Evolutionary conservation across 805 yeast species (phyloP).

Genomic region (Vanderwaltozyma verrucispora): DNA sequence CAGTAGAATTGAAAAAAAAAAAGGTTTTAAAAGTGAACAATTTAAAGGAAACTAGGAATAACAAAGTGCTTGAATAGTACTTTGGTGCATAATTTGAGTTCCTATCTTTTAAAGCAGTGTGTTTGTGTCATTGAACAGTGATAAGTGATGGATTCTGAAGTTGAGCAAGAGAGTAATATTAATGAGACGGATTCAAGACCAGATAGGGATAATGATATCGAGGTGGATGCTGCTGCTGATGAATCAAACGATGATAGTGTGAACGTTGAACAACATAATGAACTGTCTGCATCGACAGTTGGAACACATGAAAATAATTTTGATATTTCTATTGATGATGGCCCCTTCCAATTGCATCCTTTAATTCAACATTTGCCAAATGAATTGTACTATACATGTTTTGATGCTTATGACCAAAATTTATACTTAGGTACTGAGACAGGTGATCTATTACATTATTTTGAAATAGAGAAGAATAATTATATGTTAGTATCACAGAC

Average conservation of each 20-base stretch:
- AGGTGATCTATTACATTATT: conserved; percentile 27
- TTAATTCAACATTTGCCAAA: conserved; percentile 20
- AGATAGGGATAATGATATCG: not conserved
- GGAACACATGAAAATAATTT: not conserved
- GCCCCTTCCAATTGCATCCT: conserved; percentile 15
- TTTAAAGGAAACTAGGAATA: too few relatives aligned
- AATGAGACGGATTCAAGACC: too few relatives aligned
- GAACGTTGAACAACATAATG: not conserved
- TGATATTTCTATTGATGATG: conserved; percentile 5
- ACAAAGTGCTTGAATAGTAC: too few relatives aligned
- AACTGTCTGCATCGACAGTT: not conserved
- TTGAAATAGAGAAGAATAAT: conserved; percentile 24
- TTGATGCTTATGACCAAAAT: conserved; percentile 24
- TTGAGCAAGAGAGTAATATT: too few relatives aligned
- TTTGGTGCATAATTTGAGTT: too few relatives aligned
- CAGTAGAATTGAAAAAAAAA: too few relatives aligned
- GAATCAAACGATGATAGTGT: not conserved
- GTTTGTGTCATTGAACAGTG: too few relatives aligned
- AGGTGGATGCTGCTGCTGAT: too few relatives aligned
- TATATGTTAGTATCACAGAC: conserved; percentile 25
- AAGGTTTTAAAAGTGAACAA: too few relatives aligned
- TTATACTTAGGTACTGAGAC: conserved; percentile 23
- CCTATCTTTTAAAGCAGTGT: too few relatives aligned
- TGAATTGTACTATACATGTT: conserved; percentile 16
- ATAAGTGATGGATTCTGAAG: too few relatives aligned